Evolutionary conservation across 768 basidiomycete species (phyloP).

Genomic region (Neoboletus brunneissimus): DNA sequence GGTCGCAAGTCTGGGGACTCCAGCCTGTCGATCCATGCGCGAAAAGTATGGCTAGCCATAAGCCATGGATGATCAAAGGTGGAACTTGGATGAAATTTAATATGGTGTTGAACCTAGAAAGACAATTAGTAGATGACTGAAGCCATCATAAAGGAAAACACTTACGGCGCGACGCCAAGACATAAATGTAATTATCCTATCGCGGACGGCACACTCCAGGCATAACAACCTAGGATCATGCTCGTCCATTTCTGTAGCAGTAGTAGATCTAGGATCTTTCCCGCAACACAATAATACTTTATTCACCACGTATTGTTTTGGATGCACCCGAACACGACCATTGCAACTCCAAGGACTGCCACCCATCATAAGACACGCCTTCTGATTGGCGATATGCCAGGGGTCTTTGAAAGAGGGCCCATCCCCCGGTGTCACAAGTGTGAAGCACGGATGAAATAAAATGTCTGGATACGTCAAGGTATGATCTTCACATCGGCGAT

Average conservation of each 20-base stretch:
- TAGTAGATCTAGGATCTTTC: slow-evolving; percentile 23
- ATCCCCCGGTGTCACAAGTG: slow-evolving; percentile 1
- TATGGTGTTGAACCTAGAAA: slow-evolving; percentile 20
- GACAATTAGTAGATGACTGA: not conserved
- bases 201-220: slow-evolving; percentile 11
- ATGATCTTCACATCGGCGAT: slow-evolving; percentile 14
- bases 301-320: slow-evolving; percentile 12
- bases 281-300: slow-evolving; percentile 19
- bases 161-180: slow-evolving; percentile 27
- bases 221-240: slow-evolving; percentile 19
- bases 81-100: slow-evolving; percentile 14
- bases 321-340: slow-evolving; percentile 22
- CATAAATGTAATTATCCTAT: slow-evolving; percentile 11
- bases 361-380: slow-evolving; percentile 24
- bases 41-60: not conserved
- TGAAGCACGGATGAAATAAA: slow-evolving; percentile 30
- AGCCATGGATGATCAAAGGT: slow-evolving; percentile 8
- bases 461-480: slow-evolving; percentile 26
- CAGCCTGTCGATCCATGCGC: not conserved
- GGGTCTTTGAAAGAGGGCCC: slow-evolving; percentile 20
- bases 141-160: not conserved
- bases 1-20: not conserved
- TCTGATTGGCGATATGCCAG: slow-evolving; percentile 18
- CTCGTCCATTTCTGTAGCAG: slow-evolving; percentile 28
- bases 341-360: slow-evolving; percentile 21